Evolutionary conservation across 345 rosid species (phyloP), one percentile per base, ranked within the genome.

Genomic region (Salix koriyanagi): DNA sequence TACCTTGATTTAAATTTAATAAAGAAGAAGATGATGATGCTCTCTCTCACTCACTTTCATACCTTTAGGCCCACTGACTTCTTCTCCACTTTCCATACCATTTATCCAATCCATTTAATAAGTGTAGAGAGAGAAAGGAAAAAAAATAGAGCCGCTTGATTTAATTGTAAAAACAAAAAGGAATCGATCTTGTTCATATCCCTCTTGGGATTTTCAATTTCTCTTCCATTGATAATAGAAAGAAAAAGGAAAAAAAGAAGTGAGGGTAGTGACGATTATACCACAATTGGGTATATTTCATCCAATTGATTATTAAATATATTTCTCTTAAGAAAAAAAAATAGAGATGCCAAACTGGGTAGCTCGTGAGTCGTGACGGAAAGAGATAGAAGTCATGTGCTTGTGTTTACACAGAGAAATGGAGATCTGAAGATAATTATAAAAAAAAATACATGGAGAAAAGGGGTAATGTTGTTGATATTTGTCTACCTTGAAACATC

Each of bases 401-500:
- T 50, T 26, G 34, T 72, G 81, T 61, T 65, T 73, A 70, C 80
- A 65, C 78, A 79, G 70, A 80, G 69, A 75, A 46, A 72, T 39
- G 68, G 39, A 73, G 69, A 73, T 73, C 76, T 73, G 54, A 56
- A 13, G 65, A 21, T 21, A 64, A 48, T 18, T 52, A 34, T 41
- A 5, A 39, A 67, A 41, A 68, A 7, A 18, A 69, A 78, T 41
- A 36, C 21, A 6, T 26, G 71, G 9, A 3, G 3, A 67, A 44
- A 69, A 30, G 14, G 61, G 15, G 21, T 12, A 77, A 34, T 30
- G 37, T 26, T 30, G 6, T 65, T 4, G 32, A 18, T 34, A 2
- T 32, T 30, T 37, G 14, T 16, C 64, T 79, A 94, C 98, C 97
- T 91, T 78, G 98, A 92, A 50, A 94, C 91, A 54, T 91, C 92